A percentile compares a stretch with the other conserved stretches of the same genome.
phyloP scores from a whole-genome alignment of 441 rosid genomes.

The Daphne laureola region DNA sequence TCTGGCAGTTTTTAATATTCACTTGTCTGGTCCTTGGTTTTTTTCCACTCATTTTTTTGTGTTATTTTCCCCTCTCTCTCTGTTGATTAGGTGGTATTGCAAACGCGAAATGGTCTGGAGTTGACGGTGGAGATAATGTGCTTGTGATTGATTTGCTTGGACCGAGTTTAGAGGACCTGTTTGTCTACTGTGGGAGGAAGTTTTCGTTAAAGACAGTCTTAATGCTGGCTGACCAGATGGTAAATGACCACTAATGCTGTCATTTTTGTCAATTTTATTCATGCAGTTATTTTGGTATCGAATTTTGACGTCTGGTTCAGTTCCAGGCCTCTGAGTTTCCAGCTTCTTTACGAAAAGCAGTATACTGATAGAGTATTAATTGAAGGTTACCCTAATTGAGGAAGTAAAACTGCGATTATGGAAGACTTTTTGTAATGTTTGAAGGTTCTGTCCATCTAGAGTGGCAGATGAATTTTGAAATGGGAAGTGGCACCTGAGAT shows the following conservation, averaged over 20 bases:
- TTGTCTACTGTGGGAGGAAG: constrained; percentile 61
- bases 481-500: no score
- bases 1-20: background rate
- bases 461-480: no score
- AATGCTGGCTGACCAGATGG: constrained; percentile 65
- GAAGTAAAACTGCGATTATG: no score
- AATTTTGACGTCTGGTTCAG: no score
- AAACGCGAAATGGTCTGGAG: constrained; percentile 47
- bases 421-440: no score
- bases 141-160: constrained; percentile 54
- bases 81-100: constrained; percentile 43
- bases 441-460: no score
- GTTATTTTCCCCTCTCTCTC: background rate
- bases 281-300: no score
- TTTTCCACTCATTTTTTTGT: background rate
- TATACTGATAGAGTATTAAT: no score
- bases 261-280: no score
- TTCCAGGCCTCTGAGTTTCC: no score
- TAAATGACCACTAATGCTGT: constrained; percentile 13
- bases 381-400: no score
- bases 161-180: constrained; percentile 65
- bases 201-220: constrained; percentile 57
- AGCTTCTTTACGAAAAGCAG: no score
- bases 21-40: background rate
- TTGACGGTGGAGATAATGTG: constrained; percentile 50